Conservation (phyloP, 306 rosid genomes). For the Sesbania bispinosa region DNA sequence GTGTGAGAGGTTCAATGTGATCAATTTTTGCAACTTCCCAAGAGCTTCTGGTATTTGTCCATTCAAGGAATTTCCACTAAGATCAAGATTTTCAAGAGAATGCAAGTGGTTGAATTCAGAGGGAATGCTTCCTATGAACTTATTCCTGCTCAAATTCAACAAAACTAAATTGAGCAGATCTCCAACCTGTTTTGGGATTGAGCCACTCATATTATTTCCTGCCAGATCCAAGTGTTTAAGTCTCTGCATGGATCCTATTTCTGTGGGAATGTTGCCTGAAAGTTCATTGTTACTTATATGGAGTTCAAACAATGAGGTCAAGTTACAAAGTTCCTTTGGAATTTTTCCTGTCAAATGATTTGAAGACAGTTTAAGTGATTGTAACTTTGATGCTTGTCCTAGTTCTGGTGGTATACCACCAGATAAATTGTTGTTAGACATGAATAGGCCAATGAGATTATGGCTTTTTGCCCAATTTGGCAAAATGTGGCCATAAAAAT, state of each 20-base stretch:
- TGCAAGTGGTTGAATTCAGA: constrained; percentile 12
- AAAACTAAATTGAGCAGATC: neutral
- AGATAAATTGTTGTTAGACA: constrained; percentile 16
- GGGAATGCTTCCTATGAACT: constrained; percentile 11
- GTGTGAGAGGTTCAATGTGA: constrained; percentile 45
- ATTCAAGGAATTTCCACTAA: constrained; percentile 28
- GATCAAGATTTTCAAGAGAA: constrained; percentile 38
- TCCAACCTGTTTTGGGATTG: constrained; percentile 21
- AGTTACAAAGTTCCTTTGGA: constrained; percentile 39
- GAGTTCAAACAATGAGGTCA: constrained; percentile 7
- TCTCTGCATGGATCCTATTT: constrained; percentile 11
- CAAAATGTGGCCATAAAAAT: constrained; percentile 19
- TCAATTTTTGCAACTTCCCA: constrained; percentile 25
- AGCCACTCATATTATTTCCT: constrained; percentile 21
- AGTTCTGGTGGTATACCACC: constrained; percentile 32
- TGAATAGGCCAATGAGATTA: neutral
- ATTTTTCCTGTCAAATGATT: constrained; percentile 32
- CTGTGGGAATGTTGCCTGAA: constrained; percentile 18
- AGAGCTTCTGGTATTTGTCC: constrained; percentile 31
- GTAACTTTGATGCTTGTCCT: constrained; percentile 14
- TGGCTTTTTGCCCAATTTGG: constrained; percentile 11
- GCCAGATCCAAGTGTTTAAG: neutral
- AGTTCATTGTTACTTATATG: constrained; percentile 11
- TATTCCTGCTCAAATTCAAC: constrained; percentile 27
- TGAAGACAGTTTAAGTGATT: constrained; percentile 27